Conservation (phyloP, 129 eudicot genomes). For the Chrysanthemum makinoi region DNA sequence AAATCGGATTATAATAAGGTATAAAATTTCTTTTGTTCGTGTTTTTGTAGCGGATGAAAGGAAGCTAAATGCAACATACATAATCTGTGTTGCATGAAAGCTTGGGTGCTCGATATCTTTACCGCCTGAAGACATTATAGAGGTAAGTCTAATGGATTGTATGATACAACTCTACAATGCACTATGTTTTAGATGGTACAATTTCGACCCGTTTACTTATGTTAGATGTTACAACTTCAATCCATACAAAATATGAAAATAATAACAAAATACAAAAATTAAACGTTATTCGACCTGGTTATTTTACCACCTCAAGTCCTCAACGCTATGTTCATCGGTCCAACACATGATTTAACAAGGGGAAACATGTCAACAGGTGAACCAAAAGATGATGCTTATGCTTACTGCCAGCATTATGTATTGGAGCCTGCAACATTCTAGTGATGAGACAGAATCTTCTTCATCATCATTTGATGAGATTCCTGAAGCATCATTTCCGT, state of each 20-base stretch:
- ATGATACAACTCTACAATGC: background rate
- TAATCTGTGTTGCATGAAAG: constrained; percentile 92
- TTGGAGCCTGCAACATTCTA: constrained; percentile 87
- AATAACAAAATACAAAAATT: too few species aligned
- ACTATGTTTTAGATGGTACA: too few species aligned
- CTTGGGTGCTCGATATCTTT: constrained; percentile 94
- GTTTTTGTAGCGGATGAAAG: constrained; percentile 65
- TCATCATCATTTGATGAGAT: background rate
- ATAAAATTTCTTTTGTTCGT: too few species aligned
- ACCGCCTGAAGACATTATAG: constrained; percentile 95
- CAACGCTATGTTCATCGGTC: background rate
- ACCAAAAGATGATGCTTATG: constrained; percentile 91
- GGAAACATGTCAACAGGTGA: constrained; percentile 46
- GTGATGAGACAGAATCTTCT: constrained; percentile 47
- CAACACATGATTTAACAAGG: background rate
- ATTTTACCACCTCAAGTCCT: too few species aligned
- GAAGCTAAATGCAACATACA: constrained; percentile 93
- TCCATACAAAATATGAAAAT: too few species aligned
- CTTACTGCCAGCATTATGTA: constrained; percentile 92
- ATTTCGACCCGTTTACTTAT: too few species aligned
- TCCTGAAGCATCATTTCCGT: constrained; percentile 26
- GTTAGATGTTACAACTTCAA: too few species aligned
- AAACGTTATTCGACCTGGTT: too few species aligned
- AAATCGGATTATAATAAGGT: too few species aligned
- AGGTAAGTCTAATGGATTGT: constrained; percentile 45